These are phyloP conservation scores for Vigna unguiculata DNA, from an alignment of 306 rosid species.

Conservation along the genomic window DNA sequence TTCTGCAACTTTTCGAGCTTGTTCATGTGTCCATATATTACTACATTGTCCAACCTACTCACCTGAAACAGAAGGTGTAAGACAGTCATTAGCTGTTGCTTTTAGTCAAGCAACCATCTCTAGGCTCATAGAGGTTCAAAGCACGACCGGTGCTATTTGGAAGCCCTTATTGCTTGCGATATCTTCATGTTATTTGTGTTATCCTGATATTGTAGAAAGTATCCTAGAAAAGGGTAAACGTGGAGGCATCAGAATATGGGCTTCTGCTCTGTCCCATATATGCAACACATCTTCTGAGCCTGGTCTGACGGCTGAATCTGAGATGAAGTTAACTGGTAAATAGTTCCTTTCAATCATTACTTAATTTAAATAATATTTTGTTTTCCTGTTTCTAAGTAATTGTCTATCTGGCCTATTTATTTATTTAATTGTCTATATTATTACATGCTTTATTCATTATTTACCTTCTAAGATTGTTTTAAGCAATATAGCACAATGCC, in stretches of 20 bases:
- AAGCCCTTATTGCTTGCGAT: constrained; percentile 83
- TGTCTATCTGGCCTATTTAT: background rate
- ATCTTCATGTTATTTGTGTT: constrained; percentile 84
- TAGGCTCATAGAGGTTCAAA: constrained; percentile 62
- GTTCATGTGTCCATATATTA: constrained; percentile 81
- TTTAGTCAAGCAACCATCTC: constrained; percentile 69
- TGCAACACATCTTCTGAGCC: constrained; percentile 65
- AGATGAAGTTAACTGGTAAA: constrained; percentile 78
- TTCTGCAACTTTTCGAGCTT: constrained; percentile 80
- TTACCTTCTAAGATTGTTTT: constrained; percentile 1
- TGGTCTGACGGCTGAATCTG: constrained; percentile 64
- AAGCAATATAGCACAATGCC: background rate
- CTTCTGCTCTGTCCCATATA: constrained; percentile 65
- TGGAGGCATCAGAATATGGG: constrained; percentile 73
- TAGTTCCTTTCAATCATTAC: constrained; percentile 39
- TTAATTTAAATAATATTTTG: constrained; percentile 31
- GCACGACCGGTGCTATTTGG: constrained; percentile 69
- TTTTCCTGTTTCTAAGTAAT: constrained; percentile 35
- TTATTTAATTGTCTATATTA: constrained; percentile 8
- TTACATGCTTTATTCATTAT: constrained; percentile 2
- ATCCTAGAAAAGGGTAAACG: constrained; percentile 67
- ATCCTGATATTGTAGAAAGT: constrained; percentile 76
- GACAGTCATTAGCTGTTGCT: constrained; percentile 64
- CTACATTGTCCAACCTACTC: constrained; percentile 73
- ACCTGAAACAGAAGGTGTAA: constrained; percentile 66